These are phyloP conservation scores for Tulasnella sp. DNA, from an alignment of 768 basidiomycete genomes.

Conservation along the genomic window DNA sequence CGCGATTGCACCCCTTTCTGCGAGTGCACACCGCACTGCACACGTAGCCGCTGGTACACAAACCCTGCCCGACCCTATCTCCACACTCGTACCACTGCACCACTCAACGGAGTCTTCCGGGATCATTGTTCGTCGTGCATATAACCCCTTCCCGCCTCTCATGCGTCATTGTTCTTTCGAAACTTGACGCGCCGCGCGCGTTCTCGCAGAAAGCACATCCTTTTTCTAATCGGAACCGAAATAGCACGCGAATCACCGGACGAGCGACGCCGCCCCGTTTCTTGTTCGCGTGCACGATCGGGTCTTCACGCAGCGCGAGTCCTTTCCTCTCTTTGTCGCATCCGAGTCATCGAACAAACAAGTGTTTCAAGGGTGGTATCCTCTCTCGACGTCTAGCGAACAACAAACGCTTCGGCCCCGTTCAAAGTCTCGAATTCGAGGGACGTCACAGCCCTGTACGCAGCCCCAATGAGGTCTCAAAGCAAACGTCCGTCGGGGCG, in stretches of 20 bases:
- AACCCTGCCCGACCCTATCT: not conserved
- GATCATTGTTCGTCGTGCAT: not conserved
- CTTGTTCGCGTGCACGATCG: not conserved
- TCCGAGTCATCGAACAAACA: not conserved
- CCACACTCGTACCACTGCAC: not conserved
- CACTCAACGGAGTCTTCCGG: not conserved
- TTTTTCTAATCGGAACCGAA: not conserved
- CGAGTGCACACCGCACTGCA: not conserved
- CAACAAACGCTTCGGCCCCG: not conserved
- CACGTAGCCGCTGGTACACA: not conserved
- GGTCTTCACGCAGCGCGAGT: not conserved
- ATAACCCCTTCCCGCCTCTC: not conserved
- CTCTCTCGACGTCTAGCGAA: not conserved
- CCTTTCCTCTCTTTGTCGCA: not conserved
- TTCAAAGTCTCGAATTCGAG: too few species aligned
- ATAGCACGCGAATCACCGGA: not conserved
- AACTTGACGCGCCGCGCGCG: too few species aligned
- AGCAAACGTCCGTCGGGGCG: too few species aligned
- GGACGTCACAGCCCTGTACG: too few species aligned
- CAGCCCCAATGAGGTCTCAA: too few species aligned
- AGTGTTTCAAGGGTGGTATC: not conserved
- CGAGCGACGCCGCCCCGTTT: not conserved
- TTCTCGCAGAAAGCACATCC: not conserved
- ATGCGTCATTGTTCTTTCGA: not conserved
- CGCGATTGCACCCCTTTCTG: not conserved